phyloP scores from a whole-genome alignment of 306 rosid genomes.

The Phaseolus lunatus region DNA sequence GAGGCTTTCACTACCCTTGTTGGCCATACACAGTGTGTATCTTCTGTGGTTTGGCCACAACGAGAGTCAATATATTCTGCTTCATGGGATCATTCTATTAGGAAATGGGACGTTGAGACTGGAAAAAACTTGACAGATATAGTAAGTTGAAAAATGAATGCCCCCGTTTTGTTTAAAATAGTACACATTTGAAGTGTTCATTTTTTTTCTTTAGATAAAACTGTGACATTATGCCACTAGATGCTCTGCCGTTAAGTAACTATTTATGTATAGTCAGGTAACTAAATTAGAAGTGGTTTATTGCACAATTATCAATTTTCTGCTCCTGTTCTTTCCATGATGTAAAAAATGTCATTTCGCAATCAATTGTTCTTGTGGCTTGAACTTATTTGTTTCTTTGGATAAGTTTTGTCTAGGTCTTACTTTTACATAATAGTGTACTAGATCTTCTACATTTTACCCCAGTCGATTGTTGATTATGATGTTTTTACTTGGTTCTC shows the following conservation, averaged over 20 bases:
- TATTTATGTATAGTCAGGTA: neutral
- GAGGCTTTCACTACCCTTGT: conserved; percentile 76
- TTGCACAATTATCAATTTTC: conserved; percentile 28
- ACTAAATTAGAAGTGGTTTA: neutral
- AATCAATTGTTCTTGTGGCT: neutral
- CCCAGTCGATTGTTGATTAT: conserved; percentile 1
- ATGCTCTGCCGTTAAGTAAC: conserved; percentile 8
- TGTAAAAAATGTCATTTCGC: neutral
- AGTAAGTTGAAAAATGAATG: conserved; percentile 55
- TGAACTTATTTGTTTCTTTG: conserved; percentile 14
- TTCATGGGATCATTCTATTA: conserved; percentile 91
- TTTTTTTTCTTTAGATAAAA: neutral
- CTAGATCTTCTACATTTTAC: neutral
- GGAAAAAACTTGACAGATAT: conserved; percentile 68
- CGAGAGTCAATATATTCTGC: conserved; percentile 80
- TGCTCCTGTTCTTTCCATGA: neutral
- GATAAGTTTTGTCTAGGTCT: neutral
- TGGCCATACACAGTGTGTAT: conserved; percentile 92
- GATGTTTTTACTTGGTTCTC: neutral
- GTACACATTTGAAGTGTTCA: neutral
- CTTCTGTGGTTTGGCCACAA: conserved; percentile 84
- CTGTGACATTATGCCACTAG: neutral
- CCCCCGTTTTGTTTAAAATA: neutral
- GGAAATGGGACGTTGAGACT: conserved; percentile 86
- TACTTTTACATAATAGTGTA: neutral